Percentiles rank a stretch among this genome's conserved stretches.
Evolutionary conservation across 164 flowering plant species (phyloP).

Genomic region (Amborella trichopoda): DNA sequence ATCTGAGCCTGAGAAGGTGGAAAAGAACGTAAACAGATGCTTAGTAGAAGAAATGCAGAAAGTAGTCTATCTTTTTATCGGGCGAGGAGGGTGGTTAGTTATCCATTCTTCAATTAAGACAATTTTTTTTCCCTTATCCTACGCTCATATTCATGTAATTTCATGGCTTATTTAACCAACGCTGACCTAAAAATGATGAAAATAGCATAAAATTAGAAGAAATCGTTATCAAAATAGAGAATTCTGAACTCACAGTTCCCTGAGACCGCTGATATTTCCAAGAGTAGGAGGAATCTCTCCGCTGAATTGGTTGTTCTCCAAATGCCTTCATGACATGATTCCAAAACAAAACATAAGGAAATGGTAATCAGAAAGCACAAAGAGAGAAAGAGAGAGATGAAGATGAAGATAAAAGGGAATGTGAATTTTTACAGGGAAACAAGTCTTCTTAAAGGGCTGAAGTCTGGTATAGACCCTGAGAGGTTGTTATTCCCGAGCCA

Average conservation of each 20-base stretch:
- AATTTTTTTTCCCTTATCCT: too few species aligned
- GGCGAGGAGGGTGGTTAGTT: neutral
- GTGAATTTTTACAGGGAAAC: conserved; percentile 48
- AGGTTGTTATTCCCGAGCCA: conserved; percentile 65
- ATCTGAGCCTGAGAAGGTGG: neutral
- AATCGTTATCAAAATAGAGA: neutral
- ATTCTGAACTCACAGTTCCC: conserved; percentile 9
- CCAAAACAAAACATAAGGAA: neutral
- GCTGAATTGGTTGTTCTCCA: conserved; percentile 9
- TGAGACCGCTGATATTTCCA: conserved; percentile 3
- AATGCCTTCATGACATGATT: conserved; percentile 6
- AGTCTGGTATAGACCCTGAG: conserved; percentile 72
- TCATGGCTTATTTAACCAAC: too few species aligned
- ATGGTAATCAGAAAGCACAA: neutral
- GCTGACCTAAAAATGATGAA: neutral
- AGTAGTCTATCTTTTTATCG: neutral
- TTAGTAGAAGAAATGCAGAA: neutral
- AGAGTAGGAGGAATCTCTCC: conserved; percentile 10
- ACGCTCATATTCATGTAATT: too few species aligned
- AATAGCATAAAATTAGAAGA: neutral
- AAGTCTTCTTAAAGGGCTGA: conserved; percentile 44
- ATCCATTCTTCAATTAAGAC: neutral
- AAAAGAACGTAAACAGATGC: neutral
- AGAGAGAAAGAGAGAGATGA: neutral
- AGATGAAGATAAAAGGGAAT: neutral